Evolutionary conservation across 2,329 filamentous ascomycete genomes (phyloP).

Genomic region (Periconia macrospinosa): DNA sequence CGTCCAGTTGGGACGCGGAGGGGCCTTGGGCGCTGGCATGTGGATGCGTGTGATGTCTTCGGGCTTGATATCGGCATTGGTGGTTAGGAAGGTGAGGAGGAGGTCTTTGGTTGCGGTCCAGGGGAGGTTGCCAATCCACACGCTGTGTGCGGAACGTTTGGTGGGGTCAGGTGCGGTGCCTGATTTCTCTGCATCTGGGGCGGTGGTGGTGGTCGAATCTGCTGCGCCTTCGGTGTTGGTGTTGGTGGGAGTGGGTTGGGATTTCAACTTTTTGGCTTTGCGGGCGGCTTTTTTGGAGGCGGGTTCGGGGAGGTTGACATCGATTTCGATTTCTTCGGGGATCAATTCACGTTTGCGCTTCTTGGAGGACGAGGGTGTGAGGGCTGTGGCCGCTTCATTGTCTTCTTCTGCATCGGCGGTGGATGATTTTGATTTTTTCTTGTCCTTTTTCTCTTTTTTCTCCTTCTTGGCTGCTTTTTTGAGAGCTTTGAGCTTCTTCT

Average conservation of each 20-base stretch:
- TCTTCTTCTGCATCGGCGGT: slow-evolving; percentile 2
- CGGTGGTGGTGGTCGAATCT: slow-evolving; percentile 39
- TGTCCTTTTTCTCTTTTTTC: slow-evolving; percentile 32
- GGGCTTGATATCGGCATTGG: slow-evolving; percentile 60
- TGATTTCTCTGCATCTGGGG: slow-evolving; percentile 21
- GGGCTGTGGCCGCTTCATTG: neutral
- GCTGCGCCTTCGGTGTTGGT: slow-evolving; percentile 9
- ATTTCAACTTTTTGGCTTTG: slow-evolving; percentile 81
- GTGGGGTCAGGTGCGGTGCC: slow-evolving; percentile 39
- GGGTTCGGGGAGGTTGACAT: slow-evolving; percentile 85
- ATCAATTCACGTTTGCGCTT: slow-evolving; percentile 63
- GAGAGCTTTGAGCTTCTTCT: neutral
- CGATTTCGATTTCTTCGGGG: slow-evolving; percentile 74
- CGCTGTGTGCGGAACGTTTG: slow-evolving; percentile 74
- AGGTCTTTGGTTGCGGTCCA: slow-evolving; percentile 76
- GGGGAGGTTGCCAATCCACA: slow-evolving; percentile 97
- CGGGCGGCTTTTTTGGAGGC: slow-evolving; percentile 93
- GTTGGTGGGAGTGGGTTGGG: slow-evolving; percentile 32
- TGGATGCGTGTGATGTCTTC: slow-evolving; percentile 82
- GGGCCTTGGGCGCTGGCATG: slow-evolving; percentile 62
- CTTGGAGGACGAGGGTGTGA: slow-evolving; percentile 23
- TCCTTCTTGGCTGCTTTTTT: slow-evolving; percentile 32
- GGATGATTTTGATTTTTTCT: slow-evolving; percentile 27
- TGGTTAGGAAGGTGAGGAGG: slow-evolving; percentile 77
- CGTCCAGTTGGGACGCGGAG: slow-evolving; percentile 42